Evolutionary conservation across 306 rosid species (phyloP).

Genomic region (Crotalaria pallida): DNA sequence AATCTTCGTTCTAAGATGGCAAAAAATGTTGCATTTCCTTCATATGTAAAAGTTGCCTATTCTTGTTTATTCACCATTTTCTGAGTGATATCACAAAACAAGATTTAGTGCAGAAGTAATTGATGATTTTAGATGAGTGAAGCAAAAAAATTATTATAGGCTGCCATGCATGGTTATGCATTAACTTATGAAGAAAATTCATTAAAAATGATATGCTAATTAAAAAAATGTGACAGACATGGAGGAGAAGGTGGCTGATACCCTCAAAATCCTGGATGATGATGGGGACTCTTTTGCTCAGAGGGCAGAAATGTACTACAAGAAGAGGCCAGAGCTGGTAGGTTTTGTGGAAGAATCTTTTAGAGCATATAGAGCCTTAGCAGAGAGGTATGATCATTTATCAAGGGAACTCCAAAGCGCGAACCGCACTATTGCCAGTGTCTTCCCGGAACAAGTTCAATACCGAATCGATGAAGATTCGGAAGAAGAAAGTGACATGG

Average conservation of each 20-base stretch:
- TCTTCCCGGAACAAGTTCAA: slow-evolving; percentile 74
- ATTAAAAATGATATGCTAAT: neutral
- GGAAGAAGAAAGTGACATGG: slow-evolving; percentile 35
- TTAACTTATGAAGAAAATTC: neutral
- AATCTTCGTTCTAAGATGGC: neutral
- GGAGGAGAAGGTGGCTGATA: slow-evolving; percentile 71
- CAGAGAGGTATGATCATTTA: slow-evolving; percentile 74
- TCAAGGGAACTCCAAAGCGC: slow-evolving; percentile 87
- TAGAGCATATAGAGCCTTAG: slow-evolving; percentile 73
- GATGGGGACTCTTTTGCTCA: slow-evolving; percentile 87
- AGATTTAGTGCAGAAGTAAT: neutral
- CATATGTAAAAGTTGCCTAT: neutral
- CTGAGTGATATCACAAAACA: neutral
- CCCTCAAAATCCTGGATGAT: slow-evolving; percentile 59
- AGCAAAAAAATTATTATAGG: neutral
- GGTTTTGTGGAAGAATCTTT: slow-evolving; percentile 63
- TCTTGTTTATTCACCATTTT: neutral
- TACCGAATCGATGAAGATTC: slow-evolving; percentile 51
- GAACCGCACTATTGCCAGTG: slow-evolving; percentile 83
- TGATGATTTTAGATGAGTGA: neutral
- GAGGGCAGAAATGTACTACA: slow-evolving; percentile 94
- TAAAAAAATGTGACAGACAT: slow-evolving; percentile 56
- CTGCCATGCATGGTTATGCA: neutral
- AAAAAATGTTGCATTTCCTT: neutral
- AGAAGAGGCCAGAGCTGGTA: slow-evolving; percentile 76